Evolutionary conservation across 23 red algal species (phyloP).

Genomic region (Gracilaria gracilis): DNA sequence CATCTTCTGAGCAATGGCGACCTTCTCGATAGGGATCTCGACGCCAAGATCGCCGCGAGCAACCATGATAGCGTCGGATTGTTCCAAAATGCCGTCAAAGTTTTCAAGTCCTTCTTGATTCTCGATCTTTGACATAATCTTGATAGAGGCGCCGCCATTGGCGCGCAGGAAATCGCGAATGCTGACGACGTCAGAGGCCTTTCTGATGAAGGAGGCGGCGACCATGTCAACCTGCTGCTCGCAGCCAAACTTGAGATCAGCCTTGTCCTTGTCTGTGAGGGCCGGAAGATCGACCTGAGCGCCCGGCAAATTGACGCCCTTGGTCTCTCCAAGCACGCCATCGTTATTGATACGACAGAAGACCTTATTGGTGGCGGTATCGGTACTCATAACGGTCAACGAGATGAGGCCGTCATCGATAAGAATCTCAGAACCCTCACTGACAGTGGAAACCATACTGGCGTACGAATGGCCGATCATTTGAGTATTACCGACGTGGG

Average conservation of each 20-base stretch:
- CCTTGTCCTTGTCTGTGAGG: constrained; percentile 92
- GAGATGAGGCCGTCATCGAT: constrained; percentile 95
- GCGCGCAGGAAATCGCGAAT: constrained; percentile 80
- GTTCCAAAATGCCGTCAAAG: constrained; percentile 85
- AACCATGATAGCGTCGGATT: constrained; percentile 97
- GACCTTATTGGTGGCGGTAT: constrained; percentile 57
- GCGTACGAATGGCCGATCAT: constrained; percentile 76
- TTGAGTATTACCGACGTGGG: constrained; percentile 50
- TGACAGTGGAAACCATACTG: constrained; percentile 59
- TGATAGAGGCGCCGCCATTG: constrained; percentile 80
- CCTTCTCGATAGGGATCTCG: constrained; percentile 91
- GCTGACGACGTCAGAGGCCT: constrained; percentile 77
- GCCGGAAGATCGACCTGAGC: constrained; percentile 88
- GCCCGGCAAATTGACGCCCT: constrained; percentile 93
- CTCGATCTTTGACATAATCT: constrained; percentile 99
- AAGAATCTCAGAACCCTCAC: constrained; percentile 73
- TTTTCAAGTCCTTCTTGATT: constrained; percentile 93
- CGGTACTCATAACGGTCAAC: constrained; percentile 59
- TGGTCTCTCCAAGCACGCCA: constrained; percentile 79
- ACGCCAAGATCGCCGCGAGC: constrained; percentile 97
- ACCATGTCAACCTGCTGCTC: constrained; percentile 96
- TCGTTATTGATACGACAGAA: constrained; percentile 88
- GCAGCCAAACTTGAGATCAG: constrained; percentile 89
- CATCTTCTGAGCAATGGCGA: constrained; percentile 94
- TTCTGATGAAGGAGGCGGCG: constrained; percentile 89